Percentiles rank a stretch among this genome's conserved stretches.
Evolutionary conservation across 139 green algal genomes (phyloP).

Genomic region (Closterium sp.): DNA sequence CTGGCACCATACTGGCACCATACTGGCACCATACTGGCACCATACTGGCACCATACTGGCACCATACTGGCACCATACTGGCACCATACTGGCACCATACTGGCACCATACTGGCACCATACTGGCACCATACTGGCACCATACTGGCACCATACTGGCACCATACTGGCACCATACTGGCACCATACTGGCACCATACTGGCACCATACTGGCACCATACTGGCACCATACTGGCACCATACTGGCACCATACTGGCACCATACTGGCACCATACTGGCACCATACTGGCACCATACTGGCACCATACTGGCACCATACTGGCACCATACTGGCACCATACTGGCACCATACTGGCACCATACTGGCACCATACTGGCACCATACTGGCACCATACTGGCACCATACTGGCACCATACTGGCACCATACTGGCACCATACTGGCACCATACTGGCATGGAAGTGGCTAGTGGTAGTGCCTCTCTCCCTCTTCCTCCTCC

Average conservation of each 20-base stretch:
- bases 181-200: constrained; percentile 59
- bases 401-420: constrained; percentile 59
- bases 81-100: constrained; percentile 46
- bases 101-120: constrained; percentile 58
- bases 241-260: constrained; percentile 56
- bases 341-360: constrained; percentile 57
- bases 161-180: constrained; percentile 58
- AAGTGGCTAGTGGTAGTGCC: constrained; percentile 79
- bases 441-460: constrained; percentile 58
- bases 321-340: constrained; percentile 58
- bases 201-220: constrained; percentile 56
- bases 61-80: constrained; percentile 57
- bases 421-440: constrained; percentile 56
- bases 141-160: constrained; percentile 59
- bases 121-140: constrained; percentile 57
- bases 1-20: constrained; percentile 56
- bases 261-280: constrained; percentile 47
- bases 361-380: constrained; percentile 59
- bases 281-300: constrained; percentile 57
- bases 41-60: constrained; percentile 47
- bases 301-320: constrained; percentile 46
- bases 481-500: background rate
- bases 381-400: constrained; percentile 58
- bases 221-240: constrained; percentile 56
- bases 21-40: constrained; percentile 56